Conservation (phyloP, 1,284 basidiomycete species). For the Takashimella koratensis region DNA sequence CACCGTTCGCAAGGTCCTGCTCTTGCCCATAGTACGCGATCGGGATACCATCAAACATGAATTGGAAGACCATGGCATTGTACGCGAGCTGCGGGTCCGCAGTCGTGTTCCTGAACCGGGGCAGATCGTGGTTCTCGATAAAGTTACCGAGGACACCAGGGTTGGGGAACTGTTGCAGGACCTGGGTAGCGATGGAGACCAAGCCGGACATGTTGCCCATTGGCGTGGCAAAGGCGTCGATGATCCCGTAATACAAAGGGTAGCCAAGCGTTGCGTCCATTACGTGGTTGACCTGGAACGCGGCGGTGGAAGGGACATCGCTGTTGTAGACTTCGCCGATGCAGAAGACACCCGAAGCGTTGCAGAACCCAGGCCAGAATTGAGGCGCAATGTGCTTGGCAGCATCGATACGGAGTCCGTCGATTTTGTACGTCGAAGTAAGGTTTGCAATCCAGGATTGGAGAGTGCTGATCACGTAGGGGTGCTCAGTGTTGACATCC, state of each 20-base stretch:
- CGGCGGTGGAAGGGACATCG: conserved; percentile 55
- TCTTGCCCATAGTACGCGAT: conserved; percentile 71
- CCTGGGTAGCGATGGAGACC: conserved; percentile 56
- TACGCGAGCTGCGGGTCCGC: conserved; percentile 44
- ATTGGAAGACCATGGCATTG: conserved; percentile 64
- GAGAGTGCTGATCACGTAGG: conserved; percentile 57
- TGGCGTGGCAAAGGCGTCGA: conserved; percentile 59
- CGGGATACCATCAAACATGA: conserved; percentile 68
- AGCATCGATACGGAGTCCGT: conserved; percentile 66
- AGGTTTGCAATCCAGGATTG: conserved; percentile 61
- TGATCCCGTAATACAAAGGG: conserved; percentile 65
- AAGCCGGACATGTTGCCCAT: conserved; percentile 60
- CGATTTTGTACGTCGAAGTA: conserved; percentile 61
- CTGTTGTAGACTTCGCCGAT: conserved; percentile 70
- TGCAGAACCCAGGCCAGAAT: conserved; percentile 55
- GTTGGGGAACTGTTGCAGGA: conserved; percentile 55
- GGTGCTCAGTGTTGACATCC: conserved; percentile 68
- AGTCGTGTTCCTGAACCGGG: conserved; percentile 64
- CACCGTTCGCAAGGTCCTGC: conserved; percentile 58
- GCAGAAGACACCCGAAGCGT: conserved; percentile 68
- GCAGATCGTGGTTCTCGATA: conserved; percentile 76
- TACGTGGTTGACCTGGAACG: conserved; percentile 38
- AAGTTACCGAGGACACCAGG: conserved; percentile 67
- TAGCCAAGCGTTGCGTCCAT: conserved; percentile 53
- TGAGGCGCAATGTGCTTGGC: conserved; percentile 55